Conservation (phyloP, 371 early-diverging fungal species). For the Dichotomocladium elegans region DNA sequence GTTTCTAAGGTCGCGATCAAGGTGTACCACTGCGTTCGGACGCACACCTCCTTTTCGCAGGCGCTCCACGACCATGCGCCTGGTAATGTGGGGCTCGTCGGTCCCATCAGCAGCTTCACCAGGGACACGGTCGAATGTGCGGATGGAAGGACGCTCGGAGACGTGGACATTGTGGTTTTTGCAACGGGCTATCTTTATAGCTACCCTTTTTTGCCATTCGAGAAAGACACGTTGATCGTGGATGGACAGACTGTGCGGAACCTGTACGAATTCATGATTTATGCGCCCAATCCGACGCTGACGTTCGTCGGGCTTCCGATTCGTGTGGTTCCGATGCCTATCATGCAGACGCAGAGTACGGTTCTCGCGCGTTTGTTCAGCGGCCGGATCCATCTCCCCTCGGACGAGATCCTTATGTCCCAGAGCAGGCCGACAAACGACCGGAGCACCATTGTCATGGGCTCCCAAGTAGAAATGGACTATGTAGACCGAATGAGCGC, state of each 20-base stretch:
- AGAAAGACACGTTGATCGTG: conserved; percentile 18
- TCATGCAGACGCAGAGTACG: conserved; percentile 49
- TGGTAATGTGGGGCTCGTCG: conserved; percentile 12
- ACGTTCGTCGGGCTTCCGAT: conserved; percentile 56
- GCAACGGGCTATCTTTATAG: conserved; percentile 62
- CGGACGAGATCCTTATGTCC: conserved; percentile 1
- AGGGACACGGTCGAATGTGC: conserved; percentile 17
- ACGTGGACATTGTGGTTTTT: conserved; percentile 48
- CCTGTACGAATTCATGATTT: conserved; percentile 47
- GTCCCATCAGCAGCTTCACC: conserved; percentile 2
- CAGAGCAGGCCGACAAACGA: neutral
- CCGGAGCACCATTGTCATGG: conserved; percentile 17
- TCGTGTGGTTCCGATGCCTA: conserved; percentile 51
- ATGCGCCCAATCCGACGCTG: conserved; percentile 49
- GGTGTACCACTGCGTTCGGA: conserved; percentile 44
- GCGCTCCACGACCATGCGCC: conserved; percentile 8
- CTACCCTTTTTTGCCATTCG: conserved; percentile 50
- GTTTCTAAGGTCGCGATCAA: conserved; percentile 23
- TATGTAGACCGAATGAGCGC: conserved; percentile 29
- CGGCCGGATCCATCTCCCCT: conserved; percentile 12
- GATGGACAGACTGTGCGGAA: conserved; percentile 44
- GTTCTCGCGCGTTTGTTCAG: conserved; percentile 40
- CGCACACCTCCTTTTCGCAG: conserved; percentile 19
- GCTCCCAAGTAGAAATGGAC: conserved; percentile 1
- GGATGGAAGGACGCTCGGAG: conserved; percentile 27